Evolutionary conservation across 2,329 filamentous ascomycete species (phyloP), one percentile per base, ranked within the genome.

Genomic region (Xylaria sp.): DNA sequence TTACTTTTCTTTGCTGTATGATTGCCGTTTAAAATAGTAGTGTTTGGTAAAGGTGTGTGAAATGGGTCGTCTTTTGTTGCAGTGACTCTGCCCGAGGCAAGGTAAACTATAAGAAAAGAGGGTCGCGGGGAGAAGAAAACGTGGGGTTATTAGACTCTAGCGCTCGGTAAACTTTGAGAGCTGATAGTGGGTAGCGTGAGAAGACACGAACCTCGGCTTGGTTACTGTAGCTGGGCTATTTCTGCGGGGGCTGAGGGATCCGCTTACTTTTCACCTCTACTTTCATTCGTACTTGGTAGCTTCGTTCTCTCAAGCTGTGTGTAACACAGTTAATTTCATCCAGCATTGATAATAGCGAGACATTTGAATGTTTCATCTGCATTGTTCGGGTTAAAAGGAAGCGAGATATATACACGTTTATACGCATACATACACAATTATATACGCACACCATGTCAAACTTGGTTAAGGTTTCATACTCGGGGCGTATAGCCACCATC

Each of bases 401-500:
- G 4, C 7, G 12, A 46, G 10, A 63, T 20, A 60, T 8, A 18
- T 3, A 34, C 37, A 54, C 20, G 37, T 15, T 34, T 34, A 41
- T 18, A 56, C 50, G 44, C n/a, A 58, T 52, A 52, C 13, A 41
- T 25, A 58, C 32, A 52, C 13, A 41, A 5, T 34, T 15, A 20
- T n/a, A 57, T 10, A 10, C 9, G 37, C 37, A 54, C 48, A 65
- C 18, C 63, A 84, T 84, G 81, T 74, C 79, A 41, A 80, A 88
- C 71, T 79, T 81, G 60, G 84, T 84, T 74, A 79, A 84, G 56
- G 78, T 92, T 75, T 85, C 89, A 70, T 92, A 90, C 80, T 84
- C 85, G 75, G 91, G 88, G 80, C 90, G 90, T 69, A 83, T 94
- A 72, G 93, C 95, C 77, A 89, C 94, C 78, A 90, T 99, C 80